Evolutionary conservation across 176 grass and related monocot genomes (phyloP).

Genomic region (Carex myosuroides): DNA sequence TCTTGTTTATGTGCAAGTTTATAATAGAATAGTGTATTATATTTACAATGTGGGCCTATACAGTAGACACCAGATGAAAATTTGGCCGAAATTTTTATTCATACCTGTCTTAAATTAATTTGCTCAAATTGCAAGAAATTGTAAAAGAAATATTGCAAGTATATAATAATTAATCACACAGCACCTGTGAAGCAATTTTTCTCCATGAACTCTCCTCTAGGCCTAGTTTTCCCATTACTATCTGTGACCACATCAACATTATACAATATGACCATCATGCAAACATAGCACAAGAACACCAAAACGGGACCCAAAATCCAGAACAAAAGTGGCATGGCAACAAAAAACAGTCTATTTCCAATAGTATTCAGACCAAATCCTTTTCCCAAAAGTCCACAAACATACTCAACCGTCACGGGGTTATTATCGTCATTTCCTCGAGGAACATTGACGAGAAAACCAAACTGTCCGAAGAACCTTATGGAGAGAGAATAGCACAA

Average conservation of each 20-base stretch:
- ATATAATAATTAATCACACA: too few relatives aligned
- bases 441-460: constrained; percentile 64
- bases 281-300: constrained; percentile 41
- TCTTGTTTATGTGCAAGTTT: too few relatives aligned
- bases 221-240: background rate
- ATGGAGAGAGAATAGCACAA: constrained; percentile 69
- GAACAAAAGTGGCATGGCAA: constrained; percentile 55
- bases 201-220: background rate
- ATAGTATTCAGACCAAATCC: constrained; percentile 44
- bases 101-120: too few relatives aligned
- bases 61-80: too few relatives aligned
- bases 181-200: background rate
- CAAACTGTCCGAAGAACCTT: constrained; percentile 53
- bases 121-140: background rate
- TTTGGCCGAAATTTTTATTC: too few relatives aligned
- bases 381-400: constrained; percentile 38
- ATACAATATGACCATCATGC: constrained; percentile 43
- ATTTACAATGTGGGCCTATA: too few relatives aligned
- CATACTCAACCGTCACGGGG: constrained; percentile 30
- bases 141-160: background rate
- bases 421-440: background rate
- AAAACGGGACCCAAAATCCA: constrained; percentile 74
- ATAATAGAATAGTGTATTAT: too few relatives aligned
- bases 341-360: constrained; percentile 62
- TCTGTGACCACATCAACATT: constrained; percentile 39